Percentiles rank a stretch among this genome's conserved stretches.
Evolutionary conservation across 805 yeast genomes (phyloP).

Genomic region (Starmerella powellii): DNA sequence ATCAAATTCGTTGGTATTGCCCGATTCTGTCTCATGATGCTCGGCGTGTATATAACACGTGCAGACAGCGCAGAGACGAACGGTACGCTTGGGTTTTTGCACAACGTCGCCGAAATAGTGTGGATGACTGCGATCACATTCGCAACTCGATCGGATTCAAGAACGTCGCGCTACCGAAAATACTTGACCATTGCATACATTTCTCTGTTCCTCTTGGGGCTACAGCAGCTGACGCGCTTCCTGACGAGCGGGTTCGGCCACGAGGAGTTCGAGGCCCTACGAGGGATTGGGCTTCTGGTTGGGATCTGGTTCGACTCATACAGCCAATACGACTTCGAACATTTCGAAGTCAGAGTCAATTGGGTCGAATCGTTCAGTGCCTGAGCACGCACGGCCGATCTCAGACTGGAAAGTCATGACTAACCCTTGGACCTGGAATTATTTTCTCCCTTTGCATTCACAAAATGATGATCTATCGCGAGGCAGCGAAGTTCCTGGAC

Average conservation of each 20-base stretch:
- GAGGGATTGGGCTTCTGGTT: conserved; percentile 4
- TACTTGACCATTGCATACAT: conserved; percentile 3
- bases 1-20: conserved; percentile 40
- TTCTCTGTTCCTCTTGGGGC: conserved; percentile 1
- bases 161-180: background rate
- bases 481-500: conserved; percentile 23
- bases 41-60: conserved; percentile 77
- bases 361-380: conserved; percentile 3
- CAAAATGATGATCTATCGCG: conserved; percentile 21
- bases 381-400: background rate
- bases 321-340: conserved; percentile 7
- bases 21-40: conserved; percentile 70
- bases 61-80: conserved; percentile 30
- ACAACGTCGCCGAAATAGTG: conserved; percentile 4
- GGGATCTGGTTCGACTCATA: conserved; percentile 9
- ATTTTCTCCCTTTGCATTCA: too few relatives aligned
- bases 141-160: background rate
- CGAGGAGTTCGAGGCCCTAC: conserved; percentile 4
- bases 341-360: background rate
- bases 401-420: too few relatives aligned
- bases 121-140: conserved; percentile 18
- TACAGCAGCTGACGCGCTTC: conserved; percentile 14
- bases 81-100: conserved; percentile 17
- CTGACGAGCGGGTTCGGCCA: conserved; percentile 13
- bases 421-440: too few relatives aligned